These are phyloP conservation scores for Filobasidium floriforme DNA, from an alignment of 768 basidiomycete genomes.

Conservation along the genomic window DNA sequence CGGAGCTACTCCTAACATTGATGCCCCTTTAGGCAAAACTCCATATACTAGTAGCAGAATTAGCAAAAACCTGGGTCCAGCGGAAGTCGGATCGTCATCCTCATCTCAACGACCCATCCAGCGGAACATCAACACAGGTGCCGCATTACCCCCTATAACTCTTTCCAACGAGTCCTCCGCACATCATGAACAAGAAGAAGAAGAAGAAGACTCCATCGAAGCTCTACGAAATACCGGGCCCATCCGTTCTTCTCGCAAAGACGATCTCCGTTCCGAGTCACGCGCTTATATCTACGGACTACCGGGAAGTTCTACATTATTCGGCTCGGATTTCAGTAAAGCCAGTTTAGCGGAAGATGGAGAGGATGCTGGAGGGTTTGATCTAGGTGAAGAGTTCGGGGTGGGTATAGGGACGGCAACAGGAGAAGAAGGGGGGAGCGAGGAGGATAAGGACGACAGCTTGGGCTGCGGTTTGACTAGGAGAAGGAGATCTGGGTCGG, in stretches of 20 bases:
- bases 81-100: too few species aligned
- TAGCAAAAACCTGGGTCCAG: too few species aligned
- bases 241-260: not conserved
- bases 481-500: too few species aligned
- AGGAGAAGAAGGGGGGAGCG: not conserved
- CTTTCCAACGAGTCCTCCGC: too few species aligned
- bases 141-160: too few species aligned
- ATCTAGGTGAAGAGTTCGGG: not conserved
- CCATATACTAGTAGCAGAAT: too few species aligned
- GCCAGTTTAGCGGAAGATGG: not conserved
- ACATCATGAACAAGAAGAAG: not conserved
- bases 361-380: not conserved
- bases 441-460: not conserved
- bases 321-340: not conserved
- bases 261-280: not conserved
- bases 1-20: too few species aligned
- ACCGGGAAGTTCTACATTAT: not conserved
- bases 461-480: too few species aligned
- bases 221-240: not conserved
- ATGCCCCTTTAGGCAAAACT: too few species aligned
- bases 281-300: not conserved
- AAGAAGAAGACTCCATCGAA: slow-evolving; percentile 1
- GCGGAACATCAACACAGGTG: too few species aligned
- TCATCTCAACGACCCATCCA: too few species aligned
- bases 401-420: not conserved